Evolutionary conservation across 352 stramenopile species (phyloP).

Genomic region (Phytopythium aichiense): DNA sequence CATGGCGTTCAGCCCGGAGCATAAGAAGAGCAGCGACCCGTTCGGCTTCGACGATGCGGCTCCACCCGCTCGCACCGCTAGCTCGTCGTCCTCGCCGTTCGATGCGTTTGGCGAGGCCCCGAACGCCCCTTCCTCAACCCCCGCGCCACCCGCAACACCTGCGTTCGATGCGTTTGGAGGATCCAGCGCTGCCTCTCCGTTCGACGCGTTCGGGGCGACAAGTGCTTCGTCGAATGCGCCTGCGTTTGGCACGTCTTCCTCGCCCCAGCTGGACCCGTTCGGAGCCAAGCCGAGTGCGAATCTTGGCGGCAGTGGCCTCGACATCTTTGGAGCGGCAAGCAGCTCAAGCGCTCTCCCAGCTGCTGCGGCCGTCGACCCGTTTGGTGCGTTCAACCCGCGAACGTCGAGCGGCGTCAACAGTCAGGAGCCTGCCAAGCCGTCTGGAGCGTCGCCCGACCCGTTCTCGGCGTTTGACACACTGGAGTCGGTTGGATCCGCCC

Average conservation of each 20-base stretch:
- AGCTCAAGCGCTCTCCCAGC: slow-evolving; percentile 14
- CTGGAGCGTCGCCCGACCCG: slow-evolving; percentile 26
- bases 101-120: slow-evolving; percentile 31
- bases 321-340: slow-evolving; percentile 32
- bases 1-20: slow-evolving; percentile 56
- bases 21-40: slow-evolving; percentile 34
- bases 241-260: neutral
- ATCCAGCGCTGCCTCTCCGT: slow-evolving; percentile 5
- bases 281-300: neutral
- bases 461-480: slow-evolving; percentile 62
- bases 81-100: slow-evolving; percentile 28
- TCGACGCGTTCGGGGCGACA: slow-evolving; percentile 33
- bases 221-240: slow-evolving; percentile 11
- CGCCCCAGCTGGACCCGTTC: slow-evolving; percentile 3
- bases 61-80: slow-evolving; percentile 13
- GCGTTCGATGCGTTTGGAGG: slow-evolving; percentile 15
- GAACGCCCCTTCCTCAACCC: slow-evolving; percentile 15
- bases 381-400: slow-evolving; percentile 19
- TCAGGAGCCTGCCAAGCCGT: slow-evolving; percentile 11
- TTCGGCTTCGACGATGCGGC: slow-evolving; percentile 52
- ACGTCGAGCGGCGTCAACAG: slow-evolving; percentile 6
- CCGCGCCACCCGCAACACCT: slow-evolving; percentile 12
- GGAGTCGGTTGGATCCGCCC: slow-evolving; percentile 8
- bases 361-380: slow-evolving; percentile 24
- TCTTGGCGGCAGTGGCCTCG: slow-evolving; percentile 20